Percentiles rank a stretch among this genome's conserved stretches.
Conservation (phyloP, 768 basidiomycete genomes). For the Amanita exitialis region DNA sequence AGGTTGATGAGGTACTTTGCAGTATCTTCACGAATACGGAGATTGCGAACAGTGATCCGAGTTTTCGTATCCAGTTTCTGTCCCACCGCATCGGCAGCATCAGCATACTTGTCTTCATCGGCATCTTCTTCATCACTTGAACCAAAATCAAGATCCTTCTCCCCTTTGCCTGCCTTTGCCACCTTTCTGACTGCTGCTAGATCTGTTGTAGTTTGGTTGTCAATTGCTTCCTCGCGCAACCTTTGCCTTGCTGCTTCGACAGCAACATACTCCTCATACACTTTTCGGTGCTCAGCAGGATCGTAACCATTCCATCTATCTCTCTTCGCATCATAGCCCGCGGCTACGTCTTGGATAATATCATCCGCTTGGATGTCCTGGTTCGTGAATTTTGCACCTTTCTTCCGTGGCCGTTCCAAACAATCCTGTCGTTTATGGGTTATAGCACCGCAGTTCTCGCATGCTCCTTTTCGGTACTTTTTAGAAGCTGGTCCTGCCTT, state of each 20-base stretch:
- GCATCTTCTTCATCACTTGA: conserved; percentile 93
- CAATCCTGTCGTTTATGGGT: conserved; percentile 89
- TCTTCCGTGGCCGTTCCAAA: conserved; percentile 91
- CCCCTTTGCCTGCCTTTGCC: conserved; percentile 82
- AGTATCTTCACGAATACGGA: conserved; percentile 98
- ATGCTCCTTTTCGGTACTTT: conserved; percentile 96
- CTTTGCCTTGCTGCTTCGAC: conserved; percentile 87
- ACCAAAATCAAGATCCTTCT: conserved; percentile 85
- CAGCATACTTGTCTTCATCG: conserved; percentile 97
- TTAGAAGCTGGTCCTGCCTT: conserved; percentile 87
- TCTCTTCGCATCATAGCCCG: conserved; percentile 87
- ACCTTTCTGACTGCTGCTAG: conserved; percentile 86
- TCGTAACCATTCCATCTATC: conserved; percentile 99
- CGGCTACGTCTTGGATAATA: conserved; percentile 66
- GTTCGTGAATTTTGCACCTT: conserved; percentile 89
- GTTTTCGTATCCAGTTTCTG: conserved; percentile 98
- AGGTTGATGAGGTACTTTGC: conserved; percentile 98
- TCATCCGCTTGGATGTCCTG: conserved; percentile 90
- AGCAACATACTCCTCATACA: conserved; percentile 93
- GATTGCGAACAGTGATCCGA: conserved; percentile 93
- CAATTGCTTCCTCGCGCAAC: conserved; percentile 92
- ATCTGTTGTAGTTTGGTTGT: conserved; percentile 92
- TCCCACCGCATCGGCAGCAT: conserved; percentile 94
- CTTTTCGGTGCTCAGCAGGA: conserved; percentile 69
- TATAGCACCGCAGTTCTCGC: conserved; percentile 98